Evolutionary conservation across 129 eudicot species (phyloP).

Genomic region (Centaurea solstitialis): DNA sequence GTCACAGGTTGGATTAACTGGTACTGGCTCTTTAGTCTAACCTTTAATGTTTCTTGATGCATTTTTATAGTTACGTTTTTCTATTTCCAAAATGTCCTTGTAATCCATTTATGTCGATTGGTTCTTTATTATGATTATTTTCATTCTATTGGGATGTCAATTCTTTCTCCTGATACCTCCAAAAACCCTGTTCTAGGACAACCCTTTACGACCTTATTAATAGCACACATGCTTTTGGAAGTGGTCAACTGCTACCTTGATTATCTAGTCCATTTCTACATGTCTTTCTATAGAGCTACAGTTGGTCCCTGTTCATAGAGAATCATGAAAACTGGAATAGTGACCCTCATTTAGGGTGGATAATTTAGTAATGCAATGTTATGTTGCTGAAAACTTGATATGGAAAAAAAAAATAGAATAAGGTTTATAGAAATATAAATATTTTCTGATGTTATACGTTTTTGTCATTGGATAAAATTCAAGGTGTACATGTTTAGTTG

Average conservation of each 20-base stretch:
- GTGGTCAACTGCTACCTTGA: background rate
- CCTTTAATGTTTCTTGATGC: slow-evolving; percentile 23
- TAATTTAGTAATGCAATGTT: background rate
- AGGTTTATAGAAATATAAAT: background rate
- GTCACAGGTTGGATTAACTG: slow-evolving; percentile 96
- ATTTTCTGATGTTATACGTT: background rate
- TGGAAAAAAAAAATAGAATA: background rate
- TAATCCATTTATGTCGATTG: slow-evolving; percentile 10
- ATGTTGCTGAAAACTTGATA: background rate
- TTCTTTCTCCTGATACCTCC: background rate
- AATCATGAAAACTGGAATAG: background rate
- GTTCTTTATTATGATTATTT: background rate
- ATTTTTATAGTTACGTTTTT: background rate
- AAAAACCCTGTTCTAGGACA: background rate
- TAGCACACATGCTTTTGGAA: slow-evolving; percentile 5
- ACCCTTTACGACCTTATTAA: background rate
- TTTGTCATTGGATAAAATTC: background rate
- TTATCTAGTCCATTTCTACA: background rate
- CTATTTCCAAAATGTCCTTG: background rate
- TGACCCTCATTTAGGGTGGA: background rate
- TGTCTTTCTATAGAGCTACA: slow-evolving; percentile 8
- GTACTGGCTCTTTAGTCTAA: slow-evolving; percentile 66
- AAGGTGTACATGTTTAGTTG: slow-evolving; percentile 7
- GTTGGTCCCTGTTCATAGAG: background rate
- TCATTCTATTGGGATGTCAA: slow-evolving; percentile 6